Conservation (phyloP, 108 stramenopile species). For the Seminavis robusta region DNA sequence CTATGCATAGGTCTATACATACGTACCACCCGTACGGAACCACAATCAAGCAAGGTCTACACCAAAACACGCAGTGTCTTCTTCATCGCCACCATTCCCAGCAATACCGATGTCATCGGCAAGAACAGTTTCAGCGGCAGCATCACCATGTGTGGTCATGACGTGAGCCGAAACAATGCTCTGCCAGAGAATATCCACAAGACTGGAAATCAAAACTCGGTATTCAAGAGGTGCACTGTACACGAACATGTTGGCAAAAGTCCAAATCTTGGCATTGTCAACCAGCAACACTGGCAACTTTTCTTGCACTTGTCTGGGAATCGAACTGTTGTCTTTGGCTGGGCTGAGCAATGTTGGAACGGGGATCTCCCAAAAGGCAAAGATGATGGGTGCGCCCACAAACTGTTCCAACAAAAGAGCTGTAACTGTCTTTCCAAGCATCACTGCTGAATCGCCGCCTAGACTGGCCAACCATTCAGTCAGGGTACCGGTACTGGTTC, state of each 20-base stretch:
- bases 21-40: too few relatives aligned
- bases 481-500: too few relatives aligned
- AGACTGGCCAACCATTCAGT: too few relatives aligned
- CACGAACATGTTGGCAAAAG: conserved; percentile 25
- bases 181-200: conserved; percentile 37
- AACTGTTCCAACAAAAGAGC: conserved; percentile 19
- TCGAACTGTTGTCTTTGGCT: conserved; percentile 13
- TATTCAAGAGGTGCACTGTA: conserved; percentile 24
- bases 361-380: conserved; percentile 25
- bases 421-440: neutral
- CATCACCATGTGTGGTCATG: too few relatives aligned
- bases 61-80: too few relatives aligned
- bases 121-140: too few relatives aligned
- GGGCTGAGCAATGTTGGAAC: conserved; percentile 13
- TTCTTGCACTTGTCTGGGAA: conserved; percentile 15
- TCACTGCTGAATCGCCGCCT: conserved; percentile 2
- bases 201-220: conserved; percentile 5
- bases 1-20: too few relatives aligned
- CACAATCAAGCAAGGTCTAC: too few relatives aligned
- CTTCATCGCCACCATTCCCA: too few relatives aligned
- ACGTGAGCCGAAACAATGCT: conserved; percentile 40
- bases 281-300: conserved; percentile 20
- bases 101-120: too few relatives aligned
- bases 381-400: conserved; percentile 31
- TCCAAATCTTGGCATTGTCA: conserved; percentile 37